Evolutionary conservation across 371 early-diverging fungal species (phyloP), one percentile per base, ranked within the genome.

Genomic region (Mortierella sp.): DNA sequence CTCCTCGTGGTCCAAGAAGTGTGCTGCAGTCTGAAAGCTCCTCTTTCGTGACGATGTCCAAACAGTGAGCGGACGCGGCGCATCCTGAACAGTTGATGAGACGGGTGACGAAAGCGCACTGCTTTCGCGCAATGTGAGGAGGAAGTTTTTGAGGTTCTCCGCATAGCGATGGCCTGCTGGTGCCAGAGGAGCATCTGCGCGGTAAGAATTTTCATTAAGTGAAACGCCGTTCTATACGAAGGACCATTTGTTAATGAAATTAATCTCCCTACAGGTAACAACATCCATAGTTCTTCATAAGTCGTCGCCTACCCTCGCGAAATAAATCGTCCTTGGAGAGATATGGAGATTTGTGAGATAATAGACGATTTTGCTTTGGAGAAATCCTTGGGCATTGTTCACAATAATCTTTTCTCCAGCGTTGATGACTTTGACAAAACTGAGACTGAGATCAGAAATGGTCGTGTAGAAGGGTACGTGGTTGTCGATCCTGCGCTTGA

Each of bases 291-390:
- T n/a, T n/a, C n/a, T n/a, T n/a, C n/a, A n/a, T n/a, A n/a, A n/a
- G n/a, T n/a, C 1, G 2, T 43, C 21, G 21, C 44, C 5, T 82
- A 90, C 90, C 72, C 95, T 87, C 4, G 95, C 95, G 70, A 98
- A 91, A 80, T 95, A 98, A 46, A 99, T 94, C 39, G 89, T 90
- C 19, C 95, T 80, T 32, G 90, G 90, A 0, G 87, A 83, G 41
- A 92, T 94, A 78, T 96, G 95, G 51, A 96, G 82, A 69, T 95
- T 95, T 89, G 93, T 95, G 59, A 95, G 83, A 65, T 93, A 95
- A 64, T 90, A 95, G 12, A 95, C 96, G 46, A 99, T 88, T 11
- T 97, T 90, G 53, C 95, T 92, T 86, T 90, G 91, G 49, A 94
- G 79, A 67, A 93, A 92, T 6, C 92, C 92, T 32, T 87, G 84